Base-by-base conservation (phyloP, 768 basidiomycete genomes). In the Naematelia aurantialba region DNA sequence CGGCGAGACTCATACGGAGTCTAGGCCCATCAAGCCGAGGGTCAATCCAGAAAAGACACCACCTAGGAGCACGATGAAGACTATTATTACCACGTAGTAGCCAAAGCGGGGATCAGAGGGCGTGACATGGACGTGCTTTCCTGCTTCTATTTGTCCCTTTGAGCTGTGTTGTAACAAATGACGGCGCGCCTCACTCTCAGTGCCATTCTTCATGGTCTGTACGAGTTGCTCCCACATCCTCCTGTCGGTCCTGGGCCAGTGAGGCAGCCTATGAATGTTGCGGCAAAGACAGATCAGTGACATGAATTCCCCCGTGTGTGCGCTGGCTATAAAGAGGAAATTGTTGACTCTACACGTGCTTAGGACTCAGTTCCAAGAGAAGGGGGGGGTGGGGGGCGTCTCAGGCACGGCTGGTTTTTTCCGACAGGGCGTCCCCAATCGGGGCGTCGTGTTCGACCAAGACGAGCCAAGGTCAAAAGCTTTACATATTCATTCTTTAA, bases 1-100 rank as follows among this genome's bases (percentile, higher is more conserved):
- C 25, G 8, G 8, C 8, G 21, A 26, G 13, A 68, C 64, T 45
- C 39, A 69, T n/a, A n/a, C 70, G 10, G 55, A 63, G 56, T 72
- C 70, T 4, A 72, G 49, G 0, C 70, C 70, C 70, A 72, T 72
- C 14, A 72, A 45, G 3, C 70, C 70, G 10, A 72, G 55, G 4
- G 70, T 72, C 39, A 72, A 53, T 5, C 70, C 70, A 2, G 63
- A 65, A 56, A 72, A 72, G 1, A 69, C 57, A 5, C 68, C 70
- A 4, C 68, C 67, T 11, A 67, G 59, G 2, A 73, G 45, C 10
- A 73, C 69, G 3, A 73, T 48, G 2, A 58, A 39, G 11, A 68
- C 42, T 5, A 73, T 67, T 17, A 58, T 45, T 3, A 61, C 52
- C 47, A 73, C 57, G 45, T 73, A 73, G 60, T 61, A 73, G n/a